Base-by-base conservation (phyloP, 176 grass and related monocot genomes). In the Triticum dicoccoides region DNA sequence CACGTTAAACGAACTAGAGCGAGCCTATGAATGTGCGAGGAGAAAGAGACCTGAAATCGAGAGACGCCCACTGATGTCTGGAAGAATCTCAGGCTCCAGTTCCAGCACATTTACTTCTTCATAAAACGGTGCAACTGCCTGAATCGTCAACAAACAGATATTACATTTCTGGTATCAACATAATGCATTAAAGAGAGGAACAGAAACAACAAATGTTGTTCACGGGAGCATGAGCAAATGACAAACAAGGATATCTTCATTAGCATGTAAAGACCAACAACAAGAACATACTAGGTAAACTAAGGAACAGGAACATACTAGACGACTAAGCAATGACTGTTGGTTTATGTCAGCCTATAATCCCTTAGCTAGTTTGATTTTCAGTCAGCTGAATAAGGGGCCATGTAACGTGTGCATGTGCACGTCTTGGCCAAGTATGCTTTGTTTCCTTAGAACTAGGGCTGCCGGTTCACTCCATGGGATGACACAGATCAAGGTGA, bases 21-120 rank as follows among this genome's bases (percentile, higher is more conserved):
- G 51, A 54, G 51, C 73, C 44, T 76, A 59, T 20, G 61, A 63
- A n/a, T 59, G 59, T 69, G 29, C 12, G 47, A 61, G 35, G 15
- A 61, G 85, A 75, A 45, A 61, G 13, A 69, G 29, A 94, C 92
- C 92, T 85, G 92, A 81, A 65, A 11, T 61, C 61, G 76, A 37
- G 52, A 69, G 30, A 87, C 23, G 3, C 21, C 37, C 33, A 61
- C 20, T 77, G 14, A 25, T n/a, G 9, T 69, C 58, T 18, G 84
- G 84, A 66, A 91, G 87, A 76, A 91, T 65, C 65, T 94, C 92
- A 34, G 69, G 69, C 42, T 89, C 92, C 52, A 91, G 15, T 37
- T 94, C 77, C 80, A 91, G 76, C n/a, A 5, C 78, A 2, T 76
- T 87, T 17, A 73, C 9, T 78, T 87, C 80, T 89, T 81, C 25